Conservation (phyloP, 2,329 filamentous ascomycete species). For the Rasamsonia emersonii region DNA sequence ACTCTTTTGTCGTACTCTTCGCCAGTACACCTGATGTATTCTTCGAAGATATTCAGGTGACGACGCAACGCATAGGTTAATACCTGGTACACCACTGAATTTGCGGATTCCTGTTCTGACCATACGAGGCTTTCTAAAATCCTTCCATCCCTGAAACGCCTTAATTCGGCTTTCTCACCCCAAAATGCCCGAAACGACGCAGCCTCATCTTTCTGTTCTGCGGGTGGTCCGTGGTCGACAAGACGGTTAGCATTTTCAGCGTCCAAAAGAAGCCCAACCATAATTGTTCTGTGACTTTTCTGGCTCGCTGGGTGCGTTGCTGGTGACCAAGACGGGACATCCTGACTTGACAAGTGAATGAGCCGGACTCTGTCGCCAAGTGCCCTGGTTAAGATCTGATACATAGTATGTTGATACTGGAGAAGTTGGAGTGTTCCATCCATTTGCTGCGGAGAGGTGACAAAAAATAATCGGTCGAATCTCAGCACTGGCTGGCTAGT, state of each 20-base stretch:
- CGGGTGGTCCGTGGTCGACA: conserved; percentile 80
- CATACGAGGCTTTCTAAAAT: conserved; percentile 90
- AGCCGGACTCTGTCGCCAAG: conserved; percentile 66
- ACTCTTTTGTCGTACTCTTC: conserved; percentile 40
- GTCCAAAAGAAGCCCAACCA: conserved; percentile 64
- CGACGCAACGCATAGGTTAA: conserved; percentile 59
- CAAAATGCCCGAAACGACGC: conserved; percentile 81
- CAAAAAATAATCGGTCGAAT: conserved; percentile 45
- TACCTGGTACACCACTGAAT: conserved; percentile 70
- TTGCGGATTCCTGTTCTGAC: conserved; percentile 52
- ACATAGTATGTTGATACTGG: conserved; percentile 37
- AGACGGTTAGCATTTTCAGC: conserved; percentile 61
- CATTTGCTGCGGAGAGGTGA: conserved; percentile 19
- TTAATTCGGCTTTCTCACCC: conserved; percentile 86
- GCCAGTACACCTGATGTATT: conserved; percentile 46
- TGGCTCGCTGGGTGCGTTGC: conserved; percentile 27
- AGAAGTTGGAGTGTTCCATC: conserved; percentile 21
- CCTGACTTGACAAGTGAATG: conserved; percentile 49
- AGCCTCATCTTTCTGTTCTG: conserved; percentile 76
- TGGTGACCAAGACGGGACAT: conserved; percentile 39
- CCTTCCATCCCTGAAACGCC: conserved; percentile 89
- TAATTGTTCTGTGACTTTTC: conserved; percentile 32
- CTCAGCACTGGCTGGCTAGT: conserved; percentile 43
- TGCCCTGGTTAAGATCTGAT: conserved; percentile 59
- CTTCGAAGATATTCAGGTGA: conserved; percentile 56